A percentile compares a stretch with the other conserved stretches of the same genome.
These are phyloP conservation scores for Jatropha curcas DNA, from an alignment of 345 rosid genomes.

Conservation along the genomic window DNA sequence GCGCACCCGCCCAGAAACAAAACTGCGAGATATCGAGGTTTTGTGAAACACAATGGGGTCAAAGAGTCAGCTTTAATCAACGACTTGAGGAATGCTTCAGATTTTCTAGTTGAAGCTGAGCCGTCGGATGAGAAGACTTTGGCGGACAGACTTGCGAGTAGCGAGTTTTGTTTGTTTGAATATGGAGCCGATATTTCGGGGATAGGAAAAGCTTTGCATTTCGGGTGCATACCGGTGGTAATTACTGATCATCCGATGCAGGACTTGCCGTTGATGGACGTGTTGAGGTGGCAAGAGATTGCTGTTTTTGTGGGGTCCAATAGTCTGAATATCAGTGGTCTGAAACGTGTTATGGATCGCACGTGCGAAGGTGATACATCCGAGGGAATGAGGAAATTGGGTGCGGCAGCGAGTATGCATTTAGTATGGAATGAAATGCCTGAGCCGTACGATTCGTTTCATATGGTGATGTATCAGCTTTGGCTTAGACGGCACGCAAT, in stretches of 20 bases:
- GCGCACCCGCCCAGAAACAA: conserved; percentile 14
- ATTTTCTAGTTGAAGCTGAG: conserved; percentile 47
- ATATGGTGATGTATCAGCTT: conserved; percentile 59
- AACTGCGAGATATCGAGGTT: conserved; percentile 27
- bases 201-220: conserved; percentile 50
- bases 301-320: conserved; percentile 42
- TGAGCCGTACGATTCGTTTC: conserved; percentile 49
- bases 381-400: conserved; percentile 35
- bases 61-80: conserved; percentile 26
- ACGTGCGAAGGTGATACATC: conserved; percentile 18
- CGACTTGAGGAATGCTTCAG: conserved; percentile 31
- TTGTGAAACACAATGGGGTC: conserved; percentile 33
- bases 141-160: conserved; percentile 25
- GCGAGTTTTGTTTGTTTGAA: conserved; percentile 57
- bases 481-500: conserved; percentile 64
- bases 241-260: conserved; percentile 56
- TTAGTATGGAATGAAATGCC: conserved; percentile 50
- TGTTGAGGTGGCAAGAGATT: conserved; percentile 54
- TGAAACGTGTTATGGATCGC: conserved; percentile 40
- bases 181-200: conserved; percentile 38
- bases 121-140: conserved; percentile 41
- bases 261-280: conserved; percentile 58
- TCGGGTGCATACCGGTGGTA: conserved; percentile 59
- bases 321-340: conserved; percentile 24
- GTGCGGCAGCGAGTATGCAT: conserved; percentile 39